Base-by-base conservation (phyloP, 768 basidiomycete species). In the Pulveroboletus sp. region DNA sequence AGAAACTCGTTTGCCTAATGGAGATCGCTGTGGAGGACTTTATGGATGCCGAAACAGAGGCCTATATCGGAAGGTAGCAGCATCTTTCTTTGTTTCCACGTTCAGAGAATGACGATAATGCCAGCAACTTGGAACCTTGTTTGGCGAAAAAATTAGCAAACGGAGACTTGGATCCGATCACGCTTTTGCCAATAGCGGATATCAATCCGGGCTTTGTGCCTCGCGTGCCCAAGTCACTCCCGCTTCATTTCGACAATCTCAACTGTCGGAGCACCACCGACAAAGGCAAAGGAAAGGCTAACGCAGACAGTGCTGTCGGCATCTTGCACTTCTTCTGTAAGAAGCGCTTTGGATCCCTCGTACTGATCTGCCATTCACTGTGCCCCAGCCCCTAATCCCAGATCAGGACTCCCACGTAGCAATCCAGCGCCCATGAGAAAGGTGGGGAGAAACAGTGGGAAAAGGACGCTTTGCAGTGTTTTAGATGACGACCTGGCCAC, bases 131-230 rank as follows among this genome's bases (percentile, higher is more conserved):
- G 24, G 83, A 83, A 24, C 72, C 80, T 28, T 61, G 69, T 18
- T 56, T 89, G 27, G 93, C 90, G 12, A 82, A 76, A 65, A 69
- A 71, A 41, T 67, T 94, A 15, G 89, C 88, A 0, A 55, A 69
- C 17, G 92, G 92, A 6, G 76, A 86, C 42, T 69, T 80, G 32
- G 82, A 89, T 65, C 93, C 93, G 6, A 72, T 82, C 26, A 82
- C 82, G 27, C 74, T 78, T 36, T 58, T 77, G 40, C 79, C 83
- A 2, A 90, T 95, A 75, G 67, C 74, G 27, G 93, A 96, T 62
- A 90, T 91, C 68, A 83, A 89, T 60, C 83, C 86, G 12, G 59
- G 62, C 8, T 89, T 78, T 63, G 61, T 70, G 39, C 86, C 89
- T 47, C 68, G 76, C 68, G 64, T 69, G 4, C 66, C 77, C 52